Evolutionary conservation across 164 flowering plant species (phyloP).

Genomic region (Piper betle): DNA sequence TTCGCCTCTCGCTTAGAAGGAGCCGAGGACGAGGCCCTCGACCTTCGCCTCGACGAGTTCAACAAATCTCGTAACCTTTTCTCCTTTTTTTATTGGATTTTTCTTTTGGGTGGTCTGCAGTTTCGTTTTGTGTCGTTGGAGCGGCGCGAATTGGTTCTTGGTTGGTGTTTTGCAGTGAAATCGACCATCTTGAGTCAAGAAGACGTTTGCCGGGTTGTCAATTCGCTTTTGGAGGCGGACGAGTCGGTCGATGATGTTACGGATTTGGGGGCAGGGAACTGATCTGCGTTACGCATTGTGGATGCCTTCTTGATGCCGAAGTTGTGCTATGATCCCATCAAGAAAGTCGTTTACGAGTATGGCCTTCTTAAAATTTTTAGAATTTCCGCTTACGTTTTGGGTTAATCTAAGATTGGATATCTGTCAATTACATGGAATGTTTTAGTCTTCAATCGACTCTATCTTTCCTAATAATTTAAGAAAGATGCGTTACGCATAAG

Average conservation of each 20-base stretch:
- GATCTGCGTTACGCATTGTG: constrained; percentile 40
- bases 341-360: constrained; percentile 66
- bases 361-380: constrained; percentile 4
- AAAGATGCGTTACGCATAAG: constrained; percentile 30
- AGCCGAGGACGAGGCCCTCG: constrained; percentile 69
- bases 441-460: no score
- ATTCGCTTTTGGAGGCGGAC: constrained; percentile 43
- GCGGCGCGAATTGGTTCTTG: background rate
- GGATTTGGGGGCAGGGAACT: constrained; percentile 9
- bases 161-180: constrained; percentile 34
- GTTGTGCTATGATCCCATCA: constrained; percentile 60
- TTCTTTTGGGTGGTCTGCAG: background rate
- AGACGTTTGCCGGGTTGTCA: constrained; percentile 42
- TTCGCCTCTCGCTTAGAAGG: constrained; percentile 40
- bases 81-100: background rate
- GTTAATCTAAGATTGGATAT: background rate
- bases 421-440: background rate
- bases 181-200: constrained; percentile 68
- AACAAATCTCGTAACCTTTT: constrained; percentile 34
- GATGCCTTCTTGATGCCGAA: constrained; percentile 71
- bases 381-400: constrained; percentile 14
- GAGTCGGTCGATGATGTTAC: constrained; percentile 30
- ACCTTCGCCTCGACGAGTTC: constrained; percentile 77
- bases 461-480: no score
- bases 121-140: background rate